A percentile compares a stretch with the other conserved stretches of the same genome.
These are phyloP conservation scores for Psilocybe mexicana DNA, from an alignment of 1,284 basidiomycete species.

Conservation along the genomic window DNA sequence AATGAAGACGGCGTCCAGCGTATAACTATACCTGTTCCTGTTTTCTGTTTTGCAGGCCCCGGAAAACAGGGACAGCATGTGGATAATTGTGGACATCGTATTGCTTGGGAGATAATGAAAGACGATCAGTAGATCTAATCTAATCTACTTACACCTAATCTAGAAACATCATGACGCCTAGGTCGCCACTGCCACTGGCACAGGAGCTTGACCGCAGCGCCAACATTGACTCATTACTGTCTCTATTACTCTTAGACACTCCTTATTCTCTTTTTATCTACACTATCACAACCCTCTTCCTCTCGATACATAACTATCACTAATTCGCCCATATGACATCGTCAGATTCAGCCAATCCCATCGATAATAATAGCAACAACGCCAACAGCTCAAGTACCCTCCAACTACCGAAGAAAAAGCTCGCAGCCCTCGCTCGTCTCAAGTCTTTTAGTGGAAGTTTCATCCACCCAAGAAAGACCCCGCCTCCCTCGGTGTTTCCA, in stretches of 20 bases:
- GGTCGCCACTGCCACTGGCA: neutral
- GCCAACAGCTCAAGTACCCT: neutral
- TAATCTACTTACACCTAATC: constrained; percentile 9
- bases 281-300: neutral
- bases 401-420: constrained; percentile 32
- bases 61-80: constrained; percentile 30
- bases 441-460: constrained; percentile 33
- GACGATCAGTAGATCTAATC: constrained; percentile 26
- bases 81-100: constrained; percentile 37
- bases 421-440: constrained; percentile 37
- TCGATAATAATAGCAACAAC: neutral
- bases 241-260: neutral
- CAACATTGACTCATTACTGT: too few relatives aligned
- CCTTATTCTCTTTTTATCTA: neutral
- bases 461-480: constrained; percentile 23
- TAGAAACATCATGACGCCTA: neutral
- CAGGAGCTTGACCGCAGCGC: neutral
- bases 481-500: constrained; percentile 34
- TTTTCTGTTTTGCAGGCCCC: constrained; percentile 49
- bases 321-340: constrained; percentile 10
- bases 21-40: constrained; percentile 32
- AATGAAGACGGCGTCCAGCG: constrained; percentile 20
- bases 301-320: neutral
- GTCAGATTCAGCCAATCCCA: constrained; percentile 9
- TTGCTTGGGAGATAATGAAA: constrained; percentile 33